Conservation (phyloP, 73 alveolate genomes). For the Loxodes magnus region DNA sequence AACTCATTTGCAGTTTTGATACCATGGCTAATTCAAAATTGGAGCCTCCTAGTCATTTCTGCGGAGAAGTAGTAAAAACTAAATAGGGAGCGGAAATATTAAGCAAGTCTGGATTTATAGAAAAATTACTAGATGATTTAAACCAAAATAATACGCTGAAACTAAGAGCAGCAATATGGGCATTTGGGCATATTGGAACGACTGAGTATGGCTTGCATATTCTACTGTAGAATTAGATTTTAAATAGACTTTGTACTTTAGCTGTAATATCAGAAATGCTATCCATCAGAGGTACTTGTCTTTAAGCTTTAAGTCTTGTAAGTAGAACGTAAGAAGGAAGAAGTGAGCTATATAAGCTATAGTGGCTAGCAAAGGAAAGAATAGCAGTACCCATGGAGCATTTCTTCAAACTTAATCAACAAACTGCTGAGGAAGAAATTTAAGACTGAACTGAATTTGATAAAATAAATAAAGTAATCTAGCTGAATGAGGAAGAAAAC, state of each 20-base stretch:
- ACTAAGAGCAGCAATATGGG: slow-evolving; percentile 44
- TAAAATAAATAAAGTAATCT: neutral
- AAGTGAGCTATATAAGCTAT: slow-evolving; percentile 1
- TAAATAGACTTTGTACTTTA: too few species aligned
- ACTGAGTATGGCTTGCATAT: slow-evolving; percentile 47
- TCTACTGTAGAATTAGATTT: too few species aligned
- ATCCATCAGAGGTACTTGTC: slow-evolving; percentile 9
- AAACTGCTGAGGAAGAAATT: neutral
- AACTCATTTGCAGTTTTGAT: slow-evolving; percentile 11
- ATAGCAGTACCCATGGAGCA: neutral
- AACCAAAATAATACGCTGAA: slow-evolving; percentile 16
- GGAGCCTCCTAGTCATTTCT: slow-evolving; percentile 37
- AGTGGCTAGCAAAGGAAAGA: neutral
- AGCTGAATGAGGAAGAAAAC: slow-evolving; percentile 10
- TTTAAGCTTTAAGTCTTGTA: slow-evolving; percentile 1
- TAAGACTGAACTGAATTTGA: neutral
- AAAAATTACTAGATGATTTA: slow-evolving; percentile 16
- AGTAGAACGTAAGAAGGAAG: slow-evolving; percentile 1
- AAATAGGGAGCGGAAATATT: slow-evolving; percentile 25
- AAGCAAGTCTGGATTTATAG: slow-evolving; percentile 24
- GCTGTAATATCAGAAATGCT: neutral
- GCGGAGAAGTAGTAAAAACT: slow-evolving; percentile 54
- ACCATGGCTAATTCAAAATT: slow-evolving; percentile 36
- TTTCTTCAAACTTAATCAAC: neutral
- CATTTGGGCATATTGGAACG: slow-evolving; percentile 48